Percentiles rank a stretch among this genome's conserved stretches.
These are phyloP conservation scores for Phaeosphaeriaceae sp. DNA, from an alignment of 2,329 filamentous ascomycete genomes.

Conservation along the genomic window DNA sequence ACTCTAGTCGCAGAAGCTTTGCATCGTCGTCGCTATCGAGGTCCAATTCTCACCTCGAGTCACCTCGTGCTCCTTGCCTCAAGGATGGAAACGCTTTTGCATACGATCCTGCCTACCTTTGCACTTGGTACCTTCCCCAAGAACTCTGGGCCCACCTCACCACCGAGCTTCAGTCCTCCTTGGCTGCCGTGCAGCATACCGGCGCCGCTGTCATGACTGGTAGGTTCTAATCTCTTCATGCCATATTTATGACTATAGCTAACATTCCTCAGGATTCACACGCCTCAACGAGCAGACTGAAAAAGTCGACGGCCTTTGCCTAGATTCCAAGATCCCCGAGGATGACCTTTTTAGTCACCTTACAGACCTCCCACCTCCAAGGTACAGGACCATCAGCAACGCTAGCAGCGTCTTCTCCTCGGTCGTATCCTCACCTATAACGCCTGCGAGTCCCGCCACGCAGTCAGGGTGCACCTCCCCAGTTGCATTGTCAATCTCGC, in stretches of 20 bases:
- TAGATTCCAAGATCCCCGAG: conserved; percentile 23
- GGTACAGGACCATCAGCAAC: conserved; percentile 35
- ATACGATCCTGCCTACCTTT: conserved; percentile 46
- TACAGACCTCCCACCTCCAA: conserved; percentile 32
- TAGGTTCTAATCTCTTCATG: conserved; percentile 24
- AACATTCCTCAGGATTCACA: conserved; percentile 33
- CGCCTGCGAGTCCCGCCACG: conserved; percentile 30
- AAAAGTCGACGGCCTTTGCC: conserved; percentile 14
- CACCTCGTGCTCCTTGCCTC: conserved; percentile 39
- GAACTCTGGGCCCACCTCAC: conserved; percentile 48
- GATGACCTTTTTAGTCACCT: conserved; percentile 33
- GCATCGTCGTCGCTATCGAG: conserved; percentile 24
- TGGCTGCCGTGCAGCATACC: conserved; percentile 50
- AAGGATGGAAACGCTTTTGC: conserved; percentile 48
- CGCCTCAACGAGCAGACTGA: conserved; percentile 38
- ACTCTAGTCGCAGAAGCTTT: conserved; percentile 37
- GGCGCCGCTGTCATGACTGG: conserved; percentile 55
- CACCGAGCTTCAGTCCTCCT: conserved; percentile 34
- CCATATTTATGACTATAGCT: conserved; percentile 12
- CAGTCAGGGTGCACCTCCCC: conserved; percentile 36
- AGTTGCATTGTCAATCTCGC: conserved; percentile 21
- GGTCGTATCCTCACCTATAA: conserved; percentile 31
- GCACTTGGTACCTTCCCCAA: conserved; percentile 47
- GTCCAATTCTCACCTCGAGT: conserved; percentile 30
- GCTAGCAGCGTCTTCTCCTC: conserved; percentile 39